Percentiles rank a stretch among this genome's conserved stretches.
phyloP scores from a whole-genome alignment of 495 filamentous ascomycete species.

The Penicillium ochrochloron region DNA sequence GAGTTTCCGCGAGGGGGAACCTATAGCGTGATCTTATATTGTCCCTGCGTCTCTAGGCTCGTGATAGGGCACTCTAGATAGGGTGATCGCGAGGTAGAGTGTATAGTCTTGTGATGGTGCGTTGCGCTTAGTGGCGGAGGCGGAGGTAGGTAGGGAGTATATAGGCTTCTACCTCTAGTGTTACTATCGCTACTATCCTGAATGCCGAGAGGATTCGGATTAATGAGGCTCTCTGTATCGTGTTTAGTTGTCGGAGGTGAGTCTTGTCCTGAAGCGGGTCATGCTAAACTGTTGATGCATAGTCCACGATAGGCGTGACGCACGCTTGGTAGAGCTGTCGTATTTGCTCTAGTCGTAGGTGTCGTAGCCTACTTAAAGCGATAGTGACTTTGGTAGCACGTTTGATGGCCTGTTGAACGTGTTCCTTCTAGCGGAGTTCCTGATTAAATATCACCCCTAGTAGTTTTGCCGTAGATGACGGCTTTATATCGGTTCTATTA shows the following conservation, averaged over 20 bases:
- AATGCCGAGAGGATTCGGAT: conserved; percentile 9
- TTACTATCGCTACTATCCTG: not conserved
- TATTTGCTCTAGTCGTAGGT: conserved; percentile 14
- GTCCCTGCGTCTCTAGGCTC: conserved; percentile 18
- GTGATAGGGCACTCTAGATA: conserved; percentile 16
- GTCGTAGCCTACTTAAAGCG: not conserved
- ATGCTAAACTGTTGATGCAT: conserved; percentile 16
- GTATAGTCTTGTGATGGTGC: conserved; percentile 13
- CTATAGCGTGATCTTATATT: conserved; percentile 5
- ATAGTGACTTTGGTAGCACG: conserved; percentile 9
- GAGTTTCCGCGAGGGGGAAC: conserved; percentile 25
- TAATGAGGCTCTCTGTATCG: conserved; percentile 5
- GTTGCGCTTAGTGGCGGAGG: not conserved
- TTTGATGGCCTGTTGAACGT: conserved; percentile 7
- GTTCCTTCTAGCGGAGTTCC: conserved; percentile 3
- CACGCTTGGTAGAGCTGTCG: conserved; percentile 14
- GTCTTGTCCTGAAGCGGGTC: conserved; percentile 17
- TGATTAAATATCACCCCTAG: conserved; percentile 10
- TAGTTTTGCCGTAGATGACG: conserved; percentile 4
- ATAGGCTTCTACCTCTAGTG: not conserved
- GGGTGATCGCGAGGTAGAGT: conserved; percentile 22
- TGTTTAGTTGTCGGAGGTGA: conserved; percentile 16
- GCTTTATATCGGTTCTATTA: not conserved
- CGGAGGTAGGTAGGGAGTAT: not conserved
- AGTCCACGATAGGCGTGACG: conserved; percentile 12